Conservation (phyloP, 306 rosid species). For the Canavalia gladiata region DNA sequence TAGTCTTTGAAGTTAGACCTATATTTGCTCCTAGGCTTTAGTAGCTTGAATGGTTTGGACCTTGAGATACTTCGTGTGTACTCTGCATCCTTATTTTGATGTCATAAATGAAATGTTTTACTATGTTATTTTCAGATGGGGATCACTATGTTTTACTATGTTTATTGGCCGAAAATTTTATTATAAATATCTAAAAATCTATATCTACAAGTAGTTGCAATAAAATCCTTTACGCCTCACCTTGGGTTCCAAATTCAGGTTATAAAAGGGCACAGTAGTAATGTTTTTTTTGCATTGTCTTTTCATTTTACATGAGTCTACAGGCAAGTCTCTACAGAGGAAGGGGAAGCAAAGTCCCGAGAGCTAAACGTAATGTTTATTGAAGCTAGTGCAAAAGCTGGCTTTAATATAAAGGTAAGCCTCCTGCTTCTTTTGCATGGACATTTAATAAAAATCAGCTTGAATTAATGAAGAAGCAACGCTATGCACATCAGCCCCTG, state of each 20-base stretch:
- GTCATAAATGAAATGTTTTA: constrained; percentile 18
- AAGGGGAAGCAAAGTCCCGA: constrained; percentile 84
- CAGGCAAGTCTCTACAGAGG: constrained; percentile 95
- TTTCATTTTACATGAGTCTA: constrained; percentile 39
- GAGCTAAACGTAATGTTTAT: constrained; percentile 87
- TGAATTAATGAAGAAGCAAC: not conserved
- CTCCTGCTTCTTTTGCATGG: not conserved
- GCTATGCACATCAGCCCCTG: constrained; percentile 10
- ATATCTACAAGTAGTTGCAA: not conserved
- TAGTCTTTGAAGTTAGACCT: constrained; percentile 33
- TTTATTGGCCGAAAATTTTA: not conserved
- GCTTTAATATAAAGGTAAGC: constrained; percentile 86
- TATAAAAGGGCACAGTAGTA: not conserved
- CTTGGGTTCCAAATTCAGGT: constrained; percentile 18
- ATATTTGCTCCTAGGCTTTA: constrained; percentile 31
- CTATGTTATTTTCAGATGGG: constrained; percentile 1
- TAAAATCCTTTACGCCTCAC: not conserved
- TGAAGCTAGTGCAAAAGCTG: constrained; percentile 95
- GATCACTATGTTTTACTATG: not conserved
- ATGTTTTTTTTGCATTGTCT: constrained; percentile 11
- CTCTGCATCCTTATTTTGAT: constrained; percentile 8
- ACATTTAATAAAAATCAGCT: constrained; percentile 24
- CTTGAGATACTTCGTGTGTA: constrained; percentile 18
- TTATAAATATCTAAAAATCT: not conserved
- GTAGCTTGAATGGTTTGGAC: constrained; percentile 30